Evolutionary conservation across 129 eudicot species (phyloP).

Genomic region (Arctium lappa): DNA sequence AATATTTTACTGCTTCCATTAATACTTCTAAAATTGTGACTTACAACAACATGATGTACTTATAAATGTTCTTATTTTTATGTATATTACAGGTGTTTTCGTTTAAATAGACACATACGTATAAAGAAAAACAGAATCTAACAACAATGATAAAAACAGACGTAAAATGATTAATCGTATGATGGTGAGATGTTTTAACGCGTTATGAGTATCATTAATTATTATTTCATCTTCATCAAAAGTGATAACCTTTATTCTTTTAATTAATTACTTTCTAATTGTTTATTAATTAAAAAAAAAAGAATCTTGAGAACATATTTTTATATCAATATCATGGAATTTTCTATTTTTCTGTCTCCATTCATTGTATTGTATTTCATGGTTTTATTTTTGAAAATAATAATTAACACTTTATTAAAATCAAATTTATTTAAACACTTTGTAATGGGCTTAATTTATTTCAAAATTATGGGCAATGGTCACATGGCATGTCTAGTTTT

Average conservation of each 20-base stretch:
- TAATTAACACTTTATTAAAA: conserved; percentile 15
- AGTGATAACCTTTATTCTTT: conserved; percentile 9
- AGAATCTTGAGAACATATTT: conserved; percentile 20
- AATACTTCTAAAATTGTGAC: too few relatives aligned
- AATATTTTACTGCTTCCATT: too few relatives aligned
- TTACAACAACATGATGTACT: too few relatives aligned
- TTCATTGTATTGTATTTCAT: conserved; percentile 28
- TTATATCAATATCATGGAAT: conserved; percentile 1
- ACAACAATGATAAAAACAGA: conserved; percentile 15
- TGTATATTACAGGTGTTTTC: too few relatives aligned
- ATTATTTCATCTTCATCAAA: conserved; percentile 10
- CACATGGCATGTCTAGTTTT: conserved; percentile 40
- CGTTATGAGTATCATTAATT: conserved; percentile 14
- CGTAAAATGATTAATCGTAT: conserved; percentile 23
- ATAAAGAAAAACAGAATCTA: neutral
- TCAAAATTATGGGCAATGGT: conserved; percentile 27
- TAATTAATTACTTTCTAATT: conserved; percentile 16
- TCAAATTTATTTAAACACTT: conserved; percentile 17
- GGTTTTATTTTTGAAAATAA: neutral
- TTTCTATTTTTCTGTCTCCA: conserved; percentile 19
- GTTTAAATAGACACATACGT: neutral
- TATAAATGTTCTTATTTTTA: too few relatives aligned
- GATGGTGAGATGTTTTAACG: conserved; percentile 28
- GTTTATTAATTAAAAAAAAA: neutral
- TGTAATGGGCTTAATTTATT: conserved; percentile 24